Evolutionary conservation across 1,284 basidiomycete species (phyloP), one percentile per base, ranked within the genome.

Genomic region (Microbotryomycetes sp.): DNA sequence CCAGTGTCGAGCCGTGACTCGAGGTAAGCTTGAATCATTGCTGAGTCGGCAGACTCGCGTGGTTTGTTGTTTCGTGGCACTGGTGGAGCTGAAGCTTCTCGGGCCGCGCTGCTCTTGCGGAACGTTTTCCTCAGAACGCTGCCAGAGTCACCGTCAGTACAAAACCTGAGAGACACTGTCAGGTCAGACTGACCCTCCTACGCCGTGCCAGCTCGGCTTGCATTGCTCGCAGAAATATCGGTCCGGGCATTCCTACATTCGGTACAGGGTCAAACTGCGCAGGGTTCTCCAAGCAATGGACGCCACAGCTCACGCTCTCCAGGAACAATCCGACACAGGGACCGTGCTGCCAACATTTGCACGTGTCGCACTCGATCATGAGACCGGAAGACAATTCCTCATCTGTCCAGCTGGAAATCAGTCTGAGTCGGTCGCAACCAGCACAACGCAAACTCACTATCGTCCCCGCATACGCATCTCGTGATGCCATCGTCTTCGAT

Each of bases 291-390:
- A n/a, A n/a, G n/a, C n/a, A n/a, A n/a, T n/a, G n/a, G n/a, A n/a
- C n/a, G n/a, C n/a, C n/a, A 52, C n/a, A 13, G 21, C 48, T 30
- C 48, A 68, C 86, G 64, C 88, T 87, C 74, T 92, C 89, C 47
- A 84, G 84, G 74, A 86, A 84, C 75, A 90, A 90, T 53, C 94
- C 94, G 85, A 98, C 92, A 78, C 94, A 98, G 30, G 87, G 82
- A 21, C 93, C 93, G 76, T 98, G 94, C 77, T 98, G 94, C 94
- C 94, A 98, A 64, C 91, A 90, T 73, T 91, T 89, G 80, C 94
- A 98, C 57, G 82, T 86, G 78, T 98, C 94, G 78, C 94, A 98
- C 76, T 93, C 89, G 55, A 97, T 91, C 91, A 97, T 97, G 74
- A 91, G 88, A n/a, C 76, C 77, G 27, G 59, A 61, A 3, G 74